Base-by-base conservation (phyloP, 208 protist species). In the Leishmania aethiopica region DNA sequence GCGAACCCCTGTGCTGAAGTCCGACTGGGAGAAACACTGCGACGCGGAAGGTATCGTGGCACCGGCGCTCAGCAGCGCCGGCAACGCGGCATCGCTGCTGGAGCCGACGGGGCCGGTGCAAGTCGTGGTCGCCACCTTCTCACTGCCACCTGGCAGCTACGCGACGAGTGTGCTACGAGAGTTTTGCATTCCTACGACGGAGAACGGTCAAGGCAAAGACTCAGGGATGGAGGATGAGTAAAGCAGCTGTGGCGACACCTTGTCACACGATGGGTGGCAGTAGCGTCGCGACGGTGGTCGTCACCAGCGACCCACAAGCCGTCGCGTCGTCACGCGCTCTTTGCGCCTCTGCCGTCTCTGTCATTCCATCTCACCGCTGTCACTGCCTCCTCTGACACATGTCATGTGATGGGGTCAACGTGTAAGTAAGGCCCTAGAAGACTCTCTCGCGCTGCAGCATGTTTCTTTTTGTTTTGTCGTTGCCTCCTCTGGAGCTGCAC, bases 131-230 rank as follows among this genome's bases (percentile, higher is more conserved):
- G 89, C 87, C 8, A 72, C 90, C 67, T 98, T 98, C 79, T 88
- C 89, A 1, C 90, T 98, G 32, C 95, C 94, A 13, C 89, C 95
- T 15, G 95, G 95, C 8, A 91, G 91, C 79, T 98, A 98, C 79
- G 95, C 95, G 32, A 98, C 95, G 3, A 92, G 83, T 57, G 92
- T 98, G 47, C 81, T 98, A 35, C 82, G 95, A 13, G 95, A 98
- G 85, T 93, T 98, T 71, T 89, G 86, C 47, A 79, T 88, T 22
- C 79, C 87, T 2, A 85, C 83, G 45, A 83, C 85, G 5, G 93
- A 97, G 35, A 80, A 72, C 42, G 88, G 89, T 32, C 86, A 90
- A 78, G 42, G 66, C 47, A 77, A 11, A 7, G 83, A 80, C 8
- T 45, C 75, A 32, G 74, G 32, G 17, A 47, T 47, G 19, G 70